phyloP scores from a whole-genome alignment of 23 red algal species.

The Chondrus crispus region DNA sequence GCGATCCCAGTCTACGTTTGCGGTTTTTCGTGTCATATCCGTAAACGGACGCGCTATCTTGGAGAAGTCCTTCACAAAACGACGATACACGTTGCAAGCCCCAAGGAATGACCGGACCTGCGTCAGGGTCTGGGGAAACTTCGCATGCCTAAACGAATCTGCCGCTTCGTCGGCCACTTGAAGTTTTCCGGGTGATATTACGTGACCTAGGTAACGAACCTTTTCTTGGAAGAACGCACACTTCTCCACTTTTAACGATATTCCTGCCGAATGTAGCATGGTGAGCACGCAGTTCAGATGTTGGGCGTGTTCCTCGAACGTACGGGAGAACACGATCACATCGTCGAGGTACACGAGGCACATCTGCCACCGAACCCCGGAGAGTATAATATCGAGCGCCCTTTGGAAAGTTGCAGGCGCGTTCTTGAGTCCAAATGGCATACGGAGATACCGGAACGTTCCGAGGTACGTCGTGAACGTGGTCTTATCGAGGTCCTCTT shows the following conservation, averaged over 20 bases:
- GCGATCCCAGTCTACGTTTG: neutral
- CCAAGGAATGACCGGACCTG: conserved; percentile 3
- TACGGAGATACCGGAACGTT: neutral
- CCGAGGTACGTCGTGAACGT: neutral
- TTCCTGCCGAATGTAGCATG: neutral
- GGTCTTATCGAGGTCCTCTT: neutral
- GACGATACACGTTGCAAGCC: neutral
- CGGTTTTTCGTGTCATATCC: neutral
- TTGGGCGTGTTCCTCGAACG: neutral
- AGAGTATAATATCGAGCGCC: neutral
- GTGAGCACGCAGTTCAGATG: neutral
- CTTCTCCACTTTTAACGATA: neutral
- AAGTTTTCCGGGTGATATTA: neutral
- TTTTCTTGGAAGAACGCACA: neutral
- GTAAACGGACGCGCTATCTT: neutral
- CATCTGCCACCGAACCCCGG: neutral
- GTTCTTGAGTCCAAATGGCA: neutral
- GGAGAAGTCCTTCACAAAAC: neutral
- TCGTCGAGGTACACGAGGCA: conserved; percentile 7
- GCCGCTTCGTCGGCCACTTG: neutral
- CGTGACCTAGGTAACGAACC: neutral
- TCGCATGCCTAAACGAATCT: neutral
- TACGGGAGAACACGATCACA: neutral
- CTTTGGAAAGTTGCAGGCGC: neutral
- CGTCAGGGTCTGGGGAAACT: neutral